Evolutionary conservation across 768 basidiomycete genomes (phyloP).

Genomic region (Suillus subluteus): DNA sequence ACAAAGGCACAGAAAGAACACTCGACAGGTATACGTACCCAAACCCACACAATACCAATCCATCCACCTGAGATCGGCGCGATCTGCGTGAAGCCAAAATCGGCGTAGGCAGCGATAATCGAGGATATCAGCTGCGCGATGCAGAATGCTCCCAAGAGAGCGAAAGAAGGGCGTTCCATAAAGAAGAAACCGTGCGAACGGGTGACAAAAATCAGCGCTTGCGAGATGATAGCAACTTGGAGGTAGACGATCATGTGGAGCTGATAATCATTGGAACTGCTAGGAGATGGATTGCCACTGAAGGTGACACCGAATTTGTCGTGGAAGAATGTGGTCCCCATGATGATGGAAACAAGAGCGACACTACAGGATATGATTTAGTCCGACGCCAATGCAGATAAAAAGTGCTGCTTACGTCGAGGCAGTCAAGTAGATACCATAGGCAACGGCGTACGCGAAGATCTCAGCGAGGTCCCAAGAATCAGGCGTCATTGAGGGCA

Average conservation of each 20-base stretch:
- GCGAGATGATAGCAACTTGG: conserved; percentile 98
- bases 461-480: conserved; percentile 97
- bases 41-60: conserved; percentile 98
- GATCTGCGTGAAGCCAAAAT: conserved; percentile 95
- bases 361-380: conserved; percentile 48
- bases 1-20: not conserved
- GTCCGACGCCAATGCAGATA: conserved; percentile 7
- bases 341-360: conserved; percentile 79
- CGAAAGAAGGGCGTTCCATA: conserved; percentile 91
- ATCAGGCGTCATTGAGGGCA: conserved; percentile 92
- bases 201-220: conserved; percentile 96
- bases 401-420: conserved; percentile 70
- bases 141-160: conserved; percentile 89
- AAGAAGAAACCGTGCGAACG: conserved; percentile 96
- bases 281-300: conserved; percentile 28
- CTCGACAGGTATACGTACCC: conserved; percentile 57
- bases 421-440: conserved; percentile 89
- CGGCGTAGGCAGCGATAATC: conserved; percentile 90
- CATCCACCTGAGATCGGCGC: conserved; percentile 82
- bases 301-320: conserved; percentile 78
- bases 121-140: conserved; percentile 93
- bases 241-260: conserved; percentile 92
- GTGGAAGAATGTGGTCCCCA: conserved; percentile 90
- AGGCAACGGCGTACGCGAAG: conserved; percentile 93
- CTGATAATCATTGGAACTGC: conserved; percentile 57